These are phyloP conservation scores for Aspergillus sp. DNA, from an alignment of 2,329 filamentous ascomycete genomes.

Conservation along the genomic window DNA sequence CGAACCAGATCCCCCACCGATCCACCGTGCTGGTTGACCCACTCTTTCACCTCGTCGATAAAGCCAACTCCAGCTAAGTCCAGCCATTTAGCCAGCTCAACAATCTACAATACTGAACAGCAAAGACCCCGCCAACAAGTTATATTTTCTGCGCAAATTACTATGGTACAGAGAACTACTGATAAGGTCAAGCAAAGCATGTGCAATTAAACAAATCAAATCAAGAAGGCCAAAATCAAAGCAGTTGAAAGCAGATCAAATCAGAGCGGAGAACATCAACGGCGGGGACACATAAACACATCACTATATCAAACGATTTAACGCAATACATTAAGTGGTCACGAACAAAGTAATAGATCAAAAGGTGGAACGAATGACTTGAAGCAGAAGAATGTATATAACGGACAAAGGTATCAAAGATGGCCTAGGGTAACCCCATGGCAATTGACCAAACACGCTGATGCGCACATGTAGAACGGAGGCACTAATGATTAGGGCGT, in stretches of 20 bases:
- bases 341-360: conserved; percentile 17
- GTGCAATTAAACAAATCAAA: conserved; percentile 25
- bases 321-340: conserved; percentile 16
- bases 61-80: not conserved
- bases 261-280: conserved; percentile 23
- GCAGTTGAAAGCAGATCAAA: conserved; percentile 5
- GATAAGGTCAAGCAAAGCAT: conserved; percentile 23
- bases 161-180: conserved; percentile 43
- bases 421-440: conserved; percentile 13
- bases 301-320: conserved; percentile 34
- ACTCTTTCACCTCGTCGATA: not conserved
- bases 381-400: conserved; percentile 25
- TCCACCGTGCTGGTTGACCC: not conserved
- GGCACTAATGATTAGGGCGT: conserved; percentile 31
- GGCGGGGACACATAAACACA: conserved; percentile 29
- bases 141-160: conserved; percentile 38
- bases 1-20: not conserved
- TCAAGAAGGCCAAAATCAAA: conserved; percentile 11
- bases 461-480: conserved; percentile 34
- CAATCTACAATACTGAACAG: conserved; percentile 1
- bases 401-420: conserved; percentile 37
- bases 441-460: conserved; percentile 31
- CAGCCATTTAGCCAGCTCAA: not conserved
- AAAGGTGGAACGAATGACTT: conserved; percentile 18
- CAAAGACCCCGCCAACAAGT: conserved; percentile 31